phyloP scores from a whole-genome alignment of 2,329 filamentous ascomycete genomes.

The Fusarium cyanostomum region DNA sequence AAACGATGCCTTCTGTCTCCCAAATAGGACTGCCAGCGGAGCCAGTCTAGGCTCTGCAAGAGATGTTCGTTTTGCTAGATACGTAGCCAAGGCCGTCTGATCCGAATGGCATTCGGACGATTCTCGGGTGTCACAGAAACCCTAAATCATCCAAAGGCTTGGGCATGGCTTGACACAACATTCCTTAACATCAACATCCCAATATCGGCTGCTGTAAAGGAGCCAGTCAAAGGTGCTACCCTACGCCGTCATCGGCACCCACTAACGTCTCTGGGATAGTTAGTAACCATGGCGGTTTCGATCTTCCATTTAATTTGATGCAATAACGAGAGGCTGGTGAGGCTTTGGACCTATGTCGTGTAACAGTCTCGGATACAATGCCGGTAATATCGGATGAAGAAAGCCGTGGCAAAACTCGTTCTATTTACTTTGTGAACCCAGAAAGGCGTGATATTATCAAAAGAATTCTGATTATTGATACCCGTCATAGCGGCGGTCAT shows the following conservation, averaged over 20 bases:
- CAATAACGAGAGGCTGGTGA: too few relatives aligned
- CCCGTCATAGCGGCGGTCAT: background rate
- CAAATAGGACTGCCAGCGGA: too few relatives aligned
- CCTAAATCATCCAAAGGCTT: background rate
- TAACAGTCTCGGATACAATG: too few relatives aligned
- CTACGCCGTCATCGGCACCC: background rate
- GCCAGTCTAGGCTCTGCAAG: too few relatives aligned
- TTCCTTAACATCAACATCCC: background rate
- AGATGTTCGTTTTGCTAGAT: too few relatives aligned
- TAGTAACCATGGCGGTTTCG: too few relatives aligned
- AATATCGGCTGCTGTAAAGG: background rate
- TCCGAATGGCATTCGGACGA: background rate
- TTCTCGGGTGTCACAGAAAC: background rate
- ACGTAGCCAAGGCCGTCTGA: background rate
- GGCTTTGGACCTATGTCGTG: too few relatives aligned
- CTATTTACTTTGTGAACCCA: background rate
- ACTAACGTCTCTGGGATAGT: background rate
- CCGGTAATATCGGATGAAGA: too few relatives aligned
- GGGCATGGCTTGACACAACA: background rate
- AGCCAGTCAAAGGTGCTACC: background rate
- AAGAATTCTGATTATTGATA: background rate
- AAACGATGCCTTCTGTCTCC: too few relatives aligned
- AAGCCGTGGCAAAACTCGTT: too few relatives aligned
- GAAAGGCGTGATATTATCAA: background rate
- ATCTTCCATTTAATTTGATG: too few relatives aligned